Evolutionary conservation across 2,329 filamentous ascomycete genomes (phyloP), one percentile per base, ranked within the genome.

Genomic region (Plectosphaerella plurivora): DNA sequence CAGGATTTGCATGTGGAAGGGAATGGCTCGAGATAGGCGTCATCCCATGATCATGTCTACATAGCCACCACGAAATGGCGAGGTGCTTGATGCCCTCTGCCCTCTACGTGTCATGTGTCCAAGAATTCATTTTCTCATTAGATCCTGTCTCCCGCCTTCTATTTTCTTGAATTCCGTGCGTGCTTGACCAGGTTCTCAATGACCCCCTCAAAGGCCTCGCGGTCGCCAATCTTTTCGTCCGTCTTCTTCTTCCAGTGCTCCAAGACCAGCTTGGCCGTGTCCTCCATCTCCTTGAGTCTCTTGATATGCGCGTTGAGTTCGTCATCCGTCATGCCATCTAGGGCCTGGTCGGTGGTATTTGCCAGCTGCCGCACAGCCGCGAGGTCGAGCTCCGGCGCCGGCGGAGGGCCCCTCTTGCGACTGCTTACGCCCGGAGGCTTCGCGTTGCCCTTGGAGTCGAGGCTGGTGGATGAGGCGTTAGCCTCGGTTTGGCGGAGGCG

Each of bases 181-280:
- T 96, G 91, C 68, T 91, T 94, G 44, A 97, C 93, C 59, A 97
- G 70, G 68, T 96, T 97, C 72, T 96, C 93, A 78, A 97, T 97
- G 15, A 97, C 93, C 1, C 91, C 91, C 67, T 97, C 93, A 67
- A 97, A 94, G 3, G 91, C 90, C 66, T 97, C 93, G 60, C 94
- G 87, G 65, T 97, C 93, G 41, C 89, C 89, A 58, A 96, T 74
- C 62, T 93, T 90, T 60, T 91, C 91, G 65, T 96, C 92, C 50
- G 88, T 87, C 61, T 86, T 77, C 73, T 89, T 89, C 60, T 89
- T 81, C 93, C 93, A 97, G 66, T 93, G 96, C 59, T 91, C 88
- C 50, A 97, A 74, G 39, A 92, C 84, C 54, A 89, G 83, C 51
- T 86, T 88, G 4, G 91, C 90, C 20, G 81, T 77, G n/a, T 75